phyloP scores from a whole-genome alignment of 768 basidiomycete genomes.

The Lactarius hengduanensis region DNA sequence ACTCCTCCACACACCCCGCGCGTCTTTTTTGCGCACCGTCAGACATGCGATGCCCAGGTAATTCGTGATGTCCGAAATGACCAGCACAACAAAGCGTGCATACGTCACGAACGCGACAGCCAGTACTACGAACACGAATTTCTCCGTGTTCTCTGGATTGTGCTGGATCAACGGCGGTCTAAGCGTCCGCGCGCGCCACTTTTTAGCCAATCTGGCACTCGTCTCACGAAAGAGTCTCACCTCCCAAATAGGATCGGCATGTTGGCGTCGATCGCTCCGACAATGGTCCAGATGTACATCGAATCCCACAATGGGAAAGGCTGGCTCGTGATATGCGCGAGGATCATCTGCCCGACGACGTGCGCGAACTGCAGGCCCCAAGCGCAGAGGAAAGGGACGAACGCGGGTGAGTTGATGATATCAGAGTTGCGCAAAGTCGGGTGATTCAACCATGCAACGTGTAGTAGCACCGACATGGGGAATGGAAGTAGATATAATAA shows the following conservation, averaged over 20 bases:
- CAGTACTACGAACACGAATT: slow-evolving; percentile 74
- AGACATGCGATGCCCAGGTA: slow-evolving; percentile 95
- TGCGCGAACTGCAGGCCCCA: slow-evolving; percentile 94
- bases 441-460: slow-evolving; percentile 78
- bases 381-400: slow-evolving; percentile 85
- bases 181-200: neutral
- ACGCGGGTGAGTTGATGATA: slow-evolving; percentile 73
- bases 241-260: slow-evolving; percentile 61
- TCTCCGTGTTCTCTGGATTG: slow-evolving; percentile 54
- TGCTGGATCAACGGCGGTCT: slow-evolving; percentile 74
- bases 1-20: slow-evolving; percentile 57
- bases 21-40: slow-evolving; percentile 84
- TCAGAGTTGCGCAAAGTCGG: slow-evolving; percentile 57
- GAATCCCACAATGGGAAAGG: slow-evolving; percentile 86
- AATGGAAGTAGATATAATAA: slow-evolving; percentile 81
- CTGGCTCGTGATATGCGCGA: slow-evolving; percentile 85
- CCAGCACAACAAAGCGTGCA: slow-evolving; percentile 74
- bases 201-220: neutral
- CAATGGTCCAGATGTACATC: slow-evolving; percentile 78
- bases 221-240: slow-evolving; percentile 41
- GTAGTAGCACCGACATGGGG: slow-evolving; percentile 61
- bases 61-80: slow-evolving; percentile 85
- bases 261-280: slow-evolving; percentile 84
- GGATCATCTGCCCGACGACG: slow-evolving; percentile 88
- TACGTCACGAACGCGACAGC: slow-evolving; percentile 67